A percentile compares a stretch with the other conserved stretches of the same genome.
Evolutionary conservation across 805 yeast genomes (phyloP).

Genomic region (Wickerhamia fluorescens): DNA sequence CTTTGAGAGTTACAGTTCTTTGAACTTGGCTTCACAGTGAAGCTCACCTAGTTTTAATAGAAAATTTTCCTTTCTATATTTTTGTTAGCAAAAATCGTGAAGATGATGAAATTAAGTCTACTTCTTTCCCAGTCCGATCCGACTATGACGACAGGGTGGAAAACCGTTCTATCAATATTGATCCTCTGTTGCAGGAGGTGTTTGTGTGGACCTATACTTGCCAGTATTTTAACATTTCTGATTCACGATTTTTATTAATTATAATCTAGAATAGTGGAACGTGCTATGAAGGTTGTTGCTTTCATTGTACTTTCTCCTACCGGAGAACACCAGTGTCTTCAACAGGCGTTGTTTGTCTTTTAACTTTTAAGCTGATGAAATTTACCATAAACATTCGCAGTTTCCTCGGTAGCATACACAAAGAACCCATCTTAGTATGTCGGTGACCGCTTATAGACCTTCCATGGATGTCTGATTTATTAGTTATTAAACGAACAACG

Average conservation of each 20-base stretch:
- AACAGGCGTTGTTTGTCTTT: too few species aligned
- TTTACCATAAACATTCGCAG: constrained; percentile 83
- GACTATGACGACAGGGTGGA: constrained; percentile 90
- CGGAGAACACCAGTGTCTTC: too few species aligned
- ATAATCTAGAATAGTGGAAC: too few species aligned
- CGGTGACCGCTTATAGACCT: constrained; percentile 84
- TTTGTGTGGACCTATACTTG: constrained; percentile 67
- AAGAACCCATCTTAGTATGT: constrained; percentile 77
- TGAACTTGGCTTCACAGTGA: too few species aligned
- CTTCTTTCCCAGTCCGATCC: constrained; percentile 92
- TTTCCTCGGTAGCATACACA: constrained; percentile 89
- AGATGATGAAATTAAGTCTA: constrained; percentile 46
- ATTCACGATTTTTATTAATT: constrained; percentile 32
- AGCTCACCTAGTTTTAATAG: too few species aligned
- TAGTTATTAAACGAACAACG: neutral
- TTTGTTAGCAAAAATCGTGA: too few species aligned
- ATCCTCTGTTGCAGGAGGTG: constrained; percentile 34
- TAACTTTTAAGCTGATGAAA: constrained; percentile 82
- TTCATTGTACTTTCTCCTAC: too few species aligned
- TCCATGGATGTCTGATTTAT: constrained; percentile 89
- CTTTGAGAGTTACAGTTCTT: too few species aligned
- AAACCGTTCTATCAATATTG: constrained; percentile 34
- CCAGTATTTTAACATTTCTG: constrained; percentile 72
- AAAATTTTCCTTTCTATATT: too few species aligned
- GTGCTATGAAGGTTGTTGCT: constrained; percentile 6